phyloP scores from a whole-genome alignment of 768 basidiomycete species.

The Tubosaeta sp. region DNA sequence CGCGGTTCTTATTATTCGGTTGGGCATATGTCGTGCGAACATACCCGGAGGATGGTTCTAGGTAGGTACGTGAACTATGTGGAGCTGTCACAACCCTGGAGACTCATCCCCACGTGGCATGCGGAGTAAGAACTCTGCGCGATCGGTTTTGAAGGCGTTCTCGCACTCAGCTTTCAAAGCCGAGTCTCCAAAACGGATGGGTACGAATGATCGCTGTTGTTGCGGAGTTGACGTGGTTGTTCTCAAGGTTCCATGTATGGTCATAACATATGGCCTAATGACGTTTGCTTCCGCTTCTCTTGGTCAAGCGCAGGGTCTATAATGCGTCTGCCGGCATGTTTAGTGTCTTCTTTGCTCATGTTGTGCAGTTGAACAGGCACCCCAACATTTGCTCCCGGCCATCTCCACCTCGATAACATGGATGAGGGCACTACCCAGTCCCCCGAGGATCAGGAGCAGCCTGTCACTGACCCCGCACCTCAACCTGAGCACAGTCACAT shows the following conservation, averaged over 20 bases:
- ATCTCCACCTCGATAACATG: slow-evolving; percentile 10
- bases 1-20: too few relatives aligned
- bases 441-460: not conserved
- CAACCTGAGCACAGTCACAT: slow-evolving; percentile 10
- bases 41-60: too few relatives aligned
- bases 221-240: not conserved
- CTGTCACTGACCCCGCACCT: not conserved
- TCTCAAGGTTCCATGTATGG: not conserved
- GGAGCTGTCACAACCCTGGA: too few relatives aligned
- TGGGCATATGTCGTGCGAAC: too few relatives aligned
- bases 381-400: not conserved
- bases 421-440: slow-evolving; percentile 4
- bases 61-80: too few relatives aligned
- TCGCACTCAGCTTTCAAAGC: too few relatives aligned
- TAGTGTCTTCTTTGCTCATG: not conserved
- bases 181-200: too few relatives aligned
- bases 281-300: not conserved
- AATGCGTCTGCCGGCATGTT: not conserved
- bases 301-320: not conserved
- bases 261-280: not conserved
- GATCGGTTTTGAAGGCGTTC: too few relatives aligned
- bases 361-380: not conserved
- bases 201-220: too few relatives aligned
- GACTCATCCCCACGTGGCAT: too few relatives aligned
- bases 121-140: too few relatives aligned